These are phyloP conservation scores for Coprinopsis cinerea DNA, from an alignment of 768 basidiomycete species.

Conservation along the genomic window DNA sequence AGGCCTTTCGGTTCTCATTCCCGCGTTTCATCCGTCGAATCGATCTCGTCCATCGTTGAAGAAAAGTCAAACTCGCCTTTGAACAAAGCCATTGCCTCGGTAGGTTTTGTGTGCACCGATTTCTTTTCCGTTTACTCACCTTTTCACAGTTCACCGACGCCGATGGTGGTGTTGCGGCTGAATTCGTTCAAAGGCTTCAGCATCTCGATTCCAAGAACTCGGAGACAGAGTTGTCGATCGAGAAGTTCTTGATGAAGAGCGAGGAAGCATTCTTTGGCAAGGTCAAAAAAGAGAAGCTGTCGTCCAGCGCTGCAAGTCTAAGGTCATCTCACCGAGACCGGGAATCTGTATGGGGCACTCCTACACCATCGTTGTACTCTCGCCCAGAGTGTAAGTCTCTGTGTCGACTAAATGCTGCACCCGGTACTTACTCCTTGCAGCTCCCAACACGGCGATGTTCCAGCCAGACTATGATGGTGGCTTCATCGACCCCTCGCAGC, in stretches of 20 bases:
- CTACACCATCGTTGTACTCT: conserved; percentile 57
- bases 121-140: conserved; percentile 2
- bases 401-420: background rate
- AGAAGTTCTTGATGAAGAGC: conserved; percentile 84
- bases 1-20: conserved; percentile 80
- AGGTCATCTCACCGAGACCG: conserved; percentile 74
- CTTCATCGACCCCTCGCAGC: conserved; percentile 41
- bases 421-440: conserved; percentile 14
- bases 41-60: conserved; percentile 86
- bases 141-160: conserved; percentile 80
- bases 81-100: conserved; percentile 89
- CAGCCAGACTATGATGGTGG: conserved; percentile 39
- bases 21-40: conserved; percentile 80
- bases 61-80: conserved; percentile 87
- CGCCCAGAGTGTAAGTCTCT: conserved; percentile 68
- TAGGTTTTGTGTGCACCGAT: conserved; percentile 27
- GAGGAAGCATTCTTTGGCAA: conserved; percentile 92
- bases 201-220: conserved; percentile 79
- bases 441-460: conserved; percentile 48
- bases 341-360: conserved; percentile 79
- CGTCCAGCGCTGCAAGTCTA: conserved; percentile 69
- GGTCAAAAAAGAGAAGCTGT: conserved; percentile 80
- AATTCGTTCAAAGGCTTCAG: conserved; percentile 84
- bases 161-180: conserved; percentile 85
- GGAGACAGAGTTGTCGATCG: conserved; percentile 86